phyloP scores from a whole-genome alignment of 129 eudicot genomes.

The Logfia minima region DNA sequence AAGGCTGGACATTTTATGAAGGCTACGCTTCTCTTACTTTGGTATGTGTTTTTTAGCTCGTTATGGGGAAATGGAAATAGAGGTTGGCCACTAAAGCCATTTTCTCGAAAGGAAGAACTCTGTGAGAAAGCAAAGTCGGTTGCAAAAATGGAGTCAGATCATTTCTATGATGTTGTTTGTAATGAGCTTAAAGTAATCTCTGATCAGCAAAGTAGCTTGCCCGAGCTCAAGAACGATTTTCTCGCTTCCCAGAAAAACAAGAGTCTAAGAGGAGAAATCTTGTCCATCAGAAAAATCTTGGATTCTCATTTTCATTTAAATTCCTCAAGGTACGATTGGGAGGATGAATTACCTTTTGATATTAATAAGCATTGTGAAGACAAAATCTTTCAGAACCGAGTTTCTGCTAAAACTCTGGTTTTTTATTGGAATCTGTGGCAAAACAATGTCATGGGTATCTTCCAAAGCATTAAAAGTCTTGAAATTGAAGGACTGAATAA shows the following conservation, averaged over 20 bases:
- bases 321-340: background rate
- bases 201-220: background rate
- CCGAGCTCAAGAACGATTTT: background rate
- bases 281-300: background rate
- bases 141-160: background rate
- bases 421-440: background rate
- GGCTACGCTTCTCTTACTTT: background rate
- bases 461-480: too few relatives aligned
- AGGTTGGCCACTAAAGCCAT: background rate
- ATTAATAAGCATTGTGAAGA: background rate
- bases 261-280: background rate
- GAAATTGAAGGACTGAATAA: too few relatives aligned
- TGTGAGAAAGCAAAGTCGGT: background rate
- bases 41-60: background rate
- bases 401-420: background rate
- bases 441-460: too few relatives aligned
- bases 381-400: background rate
- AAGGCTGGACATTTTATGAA: background rate
- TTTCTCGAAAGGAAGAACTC: background rate
- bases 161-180: background rate
- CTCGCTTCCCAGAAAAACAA: background rate
- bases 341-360: background rate
- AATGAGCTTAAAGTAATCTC: background rate
- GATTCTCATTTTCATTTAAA: background rate
- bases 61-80: slow-evolving; percentile 1